Conservation (phyloP, 345 rosid species). For the Clausena lansium region DNA sequence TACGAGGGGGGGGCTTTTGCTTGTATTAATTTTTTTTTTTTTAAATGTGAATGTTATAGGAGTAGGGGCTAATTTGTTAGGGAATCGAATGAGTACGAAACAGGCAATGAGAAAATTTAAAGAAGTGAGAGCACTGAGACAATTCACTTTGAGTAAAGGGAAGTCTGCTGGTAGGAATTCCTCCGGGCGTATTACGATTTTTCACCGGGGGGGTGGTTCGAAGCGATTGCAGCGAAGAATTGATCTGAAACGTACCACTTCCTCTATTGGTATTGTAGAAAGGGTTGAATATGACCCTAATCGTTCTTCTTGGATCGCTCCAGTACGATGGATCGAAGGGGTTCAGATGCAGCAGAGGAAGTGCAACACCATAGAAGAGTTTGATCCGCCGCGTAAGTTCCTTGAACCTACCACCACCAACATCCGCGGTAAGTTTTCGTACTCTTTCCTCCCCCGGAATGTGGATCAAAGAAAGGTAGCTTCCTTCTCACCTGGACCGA, state of each 20-base stretch:
- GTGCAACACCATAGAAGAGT: background rate
- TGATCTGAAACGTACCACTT: conserved; percentile 24
- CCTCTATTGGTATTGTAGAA: conserved; percentile 28
- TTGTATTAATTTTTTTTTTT: too few species aligned
- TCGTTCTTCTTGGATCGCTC: conserved; percentile 13
- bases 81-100: too few species aligned
- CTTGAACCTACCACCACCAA: conserved; percentile 5
- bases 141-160: background rate
- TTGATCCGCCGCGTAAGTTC: background rate
- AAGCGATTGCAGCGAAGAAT: conserved; percentile 24
- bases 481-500: conserved; percentile 6
- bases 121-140: too few species aligned
- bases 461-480: conserved; percentile 18
- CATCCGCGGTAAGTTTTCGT: background rate
- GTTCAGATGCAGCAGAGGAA: background rate
- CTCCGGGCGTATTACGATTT: conserved; percentile 25
- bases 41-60: too few species aligned
- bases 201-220: conserved; percentile 32
- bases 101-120: too few species aligned
- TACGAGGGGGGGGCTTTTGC: too few species aligned
- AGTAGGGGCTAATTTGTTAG: too few species aligned
- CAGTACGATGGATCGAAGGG: conserved; percentile 15
- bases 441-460: conserved; percentile 6
- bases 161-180: conserved; percentile 20
- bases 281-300: conserved; percentile 27